Evolutionary conservation across 1,284 basidiomycete species (phyloP).

Genomic region (Melampsora larici-populina): DNA sequence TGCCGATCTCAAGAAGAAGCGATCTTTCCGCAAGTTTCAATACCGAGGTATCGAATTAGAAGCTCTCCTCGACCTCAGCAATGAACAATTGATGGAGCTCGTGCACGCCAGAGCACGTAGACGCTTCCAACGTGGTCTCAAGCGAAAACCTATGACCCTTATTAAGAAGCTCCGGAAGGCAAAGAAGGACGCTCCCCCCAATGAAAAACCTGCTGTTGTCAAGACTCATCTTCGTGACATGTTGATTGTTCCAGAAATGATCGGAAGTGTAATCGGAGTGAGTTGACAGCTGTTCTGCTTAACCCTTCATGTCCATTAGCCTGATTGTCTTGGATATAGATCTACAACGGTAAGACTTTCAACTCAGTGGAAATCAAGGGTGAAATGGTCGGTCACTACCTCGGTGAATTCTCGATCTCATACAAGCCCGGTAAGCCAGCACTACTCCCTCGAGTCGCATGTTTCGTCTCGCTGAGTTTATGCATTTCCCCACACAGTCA

Average conservation of each 20-base stretch:
- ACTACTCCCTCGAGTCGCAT: constrained; percentile 1
- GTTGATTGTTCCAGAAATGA: constrained; percentile 99
- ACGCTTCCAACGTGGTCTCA: constrained; percentile 97
- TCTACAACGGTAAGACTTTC: constrained; percentile 86
- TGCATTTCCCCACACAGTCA: constrained; percentile 83
- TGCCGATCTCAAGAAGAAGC: constrained; percentile 37
- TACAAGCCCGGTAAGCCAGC: constrained; percentile 35
- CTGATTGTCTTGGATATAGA: constrained; percentile 47
- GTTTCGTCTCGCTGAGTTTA: constrained; percentile 64
- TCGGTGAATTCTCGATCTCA: constrained; percentile 70
- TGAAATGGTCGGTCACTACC: constrained; percentile 99
- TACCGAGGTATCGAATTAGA: constrained; percentile 31
- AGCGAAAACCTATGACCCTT: constrained; percentile 95
- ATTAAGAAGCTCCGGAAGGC: constrained; percentile 99
- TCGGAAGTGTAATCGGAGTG: constrained; percentile 73
- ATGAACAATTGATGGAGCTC: constrained; percentile 63
- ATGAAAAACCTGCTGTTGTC: constrained; percentile 97
- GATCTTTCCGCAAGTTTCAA: constrained; percentile 36
- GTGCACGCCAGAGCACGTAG: constrained; percentile 98
- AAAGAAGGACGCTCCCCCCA: constrained; percentile 96
- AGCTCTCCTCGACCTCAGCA: constrained; percentile 40
- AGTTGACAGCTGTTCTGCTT: constrained; percentile 61
- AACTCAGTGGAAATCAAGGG: constrained; percentile 89
- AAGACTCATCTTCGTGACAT: constrained; percentile 99
- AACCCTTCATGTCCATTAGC: neutral